Evolutionary conservation across 1,139 yeast species (phyloP), one percentile per base, ranked within the genome.

Genomic region (Saccharomyces hybrid): DNA sequence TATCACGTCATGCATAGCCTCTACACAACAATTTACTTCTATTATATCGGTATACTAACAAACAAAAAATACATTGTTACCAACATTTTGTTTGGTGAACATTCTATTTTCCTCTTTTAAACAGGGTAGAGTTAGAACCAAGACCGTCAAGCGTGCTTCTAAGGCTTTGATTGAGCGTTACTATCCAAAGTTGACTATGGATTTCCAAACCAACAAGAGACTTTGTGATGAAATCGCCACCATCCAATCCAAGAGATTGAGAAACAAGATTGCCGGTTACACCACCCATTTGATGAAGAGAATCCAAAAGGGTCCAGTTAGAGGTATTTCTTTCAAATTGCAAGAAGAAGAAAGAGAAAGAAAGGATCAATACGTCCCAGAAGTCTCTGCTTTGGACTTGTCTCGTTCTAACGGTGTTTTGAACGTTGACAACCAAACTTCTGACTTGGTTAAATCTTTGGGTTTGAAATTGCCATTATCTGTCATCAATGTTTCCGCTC

Each of bases 331-430:
- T 73, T 93, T 93, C 96, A 95, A 95, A 82, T 89, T 93, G 76
- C 99, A 93, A 85, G 99, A 93, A 83, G 99, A 93, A 83, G 99
- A 95, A 85, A 93, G 99, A 86, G 99, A 95, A 83, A 88, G 99
- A 84, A 93, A 95, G 83, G 99, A 95, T 81, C 99, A 95, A 84
- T 95, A 91, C 81, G 99, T 95, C 74, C 99, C 99, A 81, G 98
- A 91, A 78, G 96, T 91, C 75, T 95, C 99, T 76, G 99, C 99
- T 77, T 88, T 95, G 78, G 98, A 91, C 83, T 87, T 91, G 76
- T 85, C 96, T 70, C 91, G 90, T 88, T 84, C 90, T 77, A 89
- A 89, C 81, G 91, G 91, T 77, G 95, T 88, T 76, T 88, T 95
- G 78, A 95, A 89, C 80, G 96, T 95, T 76, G 99, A 95, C 79